Evolutionary conservation across 345 rosid species (phyloP).

Genomic region (Lepidium africanum): DNA sequence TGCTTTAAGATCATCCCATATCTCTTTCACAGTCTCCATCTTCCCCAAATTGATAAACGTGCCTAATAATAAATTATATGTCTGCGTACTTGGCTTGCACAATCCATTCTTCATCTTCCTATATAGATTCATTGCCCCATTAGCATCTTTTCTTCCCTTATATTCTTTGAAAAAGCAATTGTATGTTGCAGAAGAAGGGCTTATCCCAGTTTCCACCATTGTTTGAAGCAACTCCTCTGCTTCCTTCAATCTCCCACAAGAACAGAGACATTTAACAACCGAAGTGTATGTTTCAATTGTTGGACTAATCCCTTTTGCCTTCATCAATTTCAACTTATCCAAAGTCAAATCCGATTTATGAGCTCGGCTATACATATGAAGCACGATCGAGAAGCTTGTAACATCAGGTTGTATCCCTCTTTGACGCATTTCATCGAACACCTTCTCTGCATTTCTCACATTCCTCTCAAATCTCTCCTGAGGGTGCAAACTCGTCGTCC

Average conservation of each 20-base stretch:
- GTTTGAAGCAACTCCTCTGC: slow-evolving; percentile 59
- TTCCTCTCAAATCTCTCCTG: slow-evolving; percentile 58
- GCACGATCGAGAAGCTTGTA: slow-evolving; percentile 63
- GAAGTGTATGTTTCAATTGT: slow-evolving; percentile 63
- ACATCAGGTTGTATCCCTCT: slow-evolving; percentile 82
- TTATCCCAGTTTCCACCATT: slow-evolving; percentile 55
- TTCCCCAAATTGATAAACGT: slow-evolving; percentile 51
- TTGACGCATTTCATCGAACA: slow-evolving; percentile 73
- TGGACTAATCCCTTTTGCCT: slow-evolving; percentile 53
- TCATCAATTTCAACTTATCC: slow-evolving; percentile 68
- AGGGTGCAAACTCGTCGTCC: slow-evolving; percentile 73
- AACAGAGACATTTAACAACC: slow-evolving; percentile 71
- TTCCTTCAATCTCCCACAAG: slow-evolving; percentile 62
- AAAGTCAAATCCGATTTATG: slow-evolving; percentile 68
- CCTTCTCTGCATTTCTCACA: slow-evolving; percentile 51
- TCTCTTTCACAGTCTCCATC: slow-evolving; percentile 48
- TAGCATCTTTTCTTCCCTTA: slow-evolving; percentile 61
- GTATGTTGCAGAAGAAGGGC: slow-evolving; percentile 55
- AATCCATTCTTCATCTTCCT: slow-evolving; percentile 50
- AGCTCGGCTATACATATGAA: slow-evolving; percentile 77
- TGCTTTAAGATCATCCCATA: slow-evolving; percentile 66
- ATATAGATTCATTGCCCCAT: slow-evolving; percentile 58
- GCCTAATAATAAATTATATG: slow-evolving; percentile 57
- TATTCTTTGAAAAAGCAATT: slow-evolving; percentile 92
- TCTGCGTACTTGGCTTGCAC: slow-evolving; percentile 42